Evolutionary conservation across 495 filamentous ascomycete species (phyloP).

Genomic region (Daldinia bambusicola): DNA sequence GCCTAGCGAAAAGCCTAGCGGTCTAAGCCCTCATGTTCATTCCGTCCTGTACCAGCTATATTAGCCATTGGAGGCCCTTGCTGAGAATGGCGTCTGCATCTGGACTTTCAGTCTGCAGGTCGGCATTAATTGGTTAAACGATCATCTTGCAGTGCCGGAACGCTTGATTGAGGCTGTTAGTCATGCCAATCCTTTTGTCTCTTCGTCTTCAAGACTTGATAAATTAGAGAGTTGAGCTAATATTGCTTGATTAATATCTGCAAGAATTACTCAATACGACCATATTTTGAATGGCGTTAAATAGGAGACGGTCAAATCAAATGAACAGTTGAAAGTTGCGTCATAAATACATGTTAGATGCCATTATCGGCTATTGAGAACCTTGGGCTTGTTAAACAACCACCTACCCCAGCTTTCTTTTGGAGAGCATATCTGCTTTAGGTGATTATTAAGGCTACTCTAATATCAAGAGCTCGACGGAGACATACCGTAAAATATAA

Average conservation of each 20-base stretch:
- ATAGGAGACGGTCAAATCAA: too few species aligned
- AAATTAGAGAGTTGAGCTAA: slow-evolving; percentile 11
- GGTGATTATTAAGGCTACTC: too few species aligned
- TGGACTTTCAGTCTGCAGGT: neutral
- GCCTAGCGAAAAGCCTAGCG: neutral
- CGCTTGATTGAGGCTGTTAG: slow-evolving; percentile 29
- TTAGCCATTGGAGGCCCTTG: slow-evolving; percentile 21
- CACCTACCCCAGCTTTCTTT: neutral
- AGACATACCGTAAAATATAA: too few species aligned
- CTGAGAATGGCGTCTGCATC: neutral
- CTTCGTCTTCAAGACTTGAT: slow-evolving; percentile 16
- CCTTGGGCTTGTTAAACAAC: neutral
- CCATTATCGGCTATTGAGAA: neutral
- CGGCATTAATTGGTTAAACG: slow-evolving; percentile 26
- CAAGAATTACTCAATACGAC: slow-evolving; percentile 4
- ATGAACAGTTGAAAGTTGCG: neutral
- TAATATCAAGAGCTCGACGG: too few species aligned
- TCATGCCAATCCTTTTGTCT: slow-evolving; percentile 28
- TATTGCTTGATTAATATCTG: slow-evolving; percentile 8
- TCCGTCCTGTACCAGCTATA: slow-evolving; percentile 16
- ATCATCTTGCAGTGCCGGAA: slow-evolving; percentile 21
- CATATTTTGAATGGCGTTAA: too few species aligned
- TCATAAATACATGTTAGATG: neutral
- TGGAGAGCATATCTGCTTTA: neutral
- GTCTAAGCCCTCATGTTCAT: neutral